Evolutionary conservation across 2,329 filamentous ascomycete genomes (phyloP).

Genomic region (Triangularia verruculosa): DNA sequence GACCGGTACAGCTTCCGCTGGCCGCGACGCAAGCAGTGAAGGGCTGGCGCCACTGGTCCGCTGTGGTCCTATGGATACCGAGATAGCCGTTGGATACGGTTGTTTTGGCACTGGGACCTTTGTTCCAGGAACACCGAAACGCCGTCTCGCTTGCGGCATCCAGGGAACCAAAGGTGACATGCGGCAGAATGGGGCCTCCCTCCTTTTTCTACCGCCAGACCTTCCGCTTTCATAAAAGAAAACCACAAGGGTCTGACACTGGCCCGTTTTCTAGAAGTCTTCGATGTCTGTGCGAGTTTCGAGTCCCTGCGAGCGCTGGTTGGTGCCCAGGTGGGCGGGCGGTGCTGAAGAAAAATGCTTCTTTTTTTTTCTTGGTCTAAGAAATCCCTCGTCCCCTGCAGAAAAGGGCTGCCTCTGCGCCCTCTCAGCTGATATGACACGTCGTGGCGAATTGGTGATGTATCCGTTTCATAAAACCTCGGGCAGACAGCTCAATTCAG

Average conservation of each 20-base stretch:
- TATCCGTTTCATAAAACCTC: background rate
- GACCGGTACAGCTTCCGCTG: slow-evolving; percentile 3
- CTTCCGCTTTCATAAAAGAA: slow-evolving; percentile 18
- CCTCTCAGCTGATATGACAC: slow-evolving; percentile 1
- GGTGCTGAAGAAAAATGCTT: background rate
- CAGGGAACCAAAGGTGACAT: background rate
- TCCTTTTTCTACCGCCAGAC: slow-evolving; percentile 9
- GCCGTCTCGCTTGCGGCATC: slow-evolving; percentile 2
- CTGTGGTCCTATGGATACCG: background rate
- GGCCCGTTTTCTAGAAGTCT: slow-evolving; percentile 5
- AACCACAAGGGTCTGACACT: background rate
- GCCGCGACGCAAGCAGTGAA: slow-evolving; percentile 4
- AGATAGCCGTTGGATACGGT: background rate
- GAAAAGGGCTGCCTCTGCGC: background rate
- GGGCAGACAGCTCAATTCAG: background rate
- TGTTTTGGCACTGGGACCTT: background rate
- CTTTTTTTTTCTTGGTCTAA: background rate
- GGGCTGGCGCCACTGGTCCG: slow-evolving; percentile 5
- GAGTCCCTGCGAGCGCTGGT: slow-evolving; percentile 1
- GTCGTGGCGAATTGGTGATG: background rate
- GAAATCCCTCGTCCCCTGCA: background rate
- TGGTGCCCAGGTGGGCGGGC: background rate
- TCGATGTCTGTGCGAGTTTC: slow-evolving; percentile 10
- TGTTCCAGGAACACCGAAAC: background rate
- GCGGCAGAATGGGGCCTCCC: background rate